phyloP scores from a whole-genome alignment of 1,284 basidiomycete genomes.

The Grifola frondosa region DNA sequence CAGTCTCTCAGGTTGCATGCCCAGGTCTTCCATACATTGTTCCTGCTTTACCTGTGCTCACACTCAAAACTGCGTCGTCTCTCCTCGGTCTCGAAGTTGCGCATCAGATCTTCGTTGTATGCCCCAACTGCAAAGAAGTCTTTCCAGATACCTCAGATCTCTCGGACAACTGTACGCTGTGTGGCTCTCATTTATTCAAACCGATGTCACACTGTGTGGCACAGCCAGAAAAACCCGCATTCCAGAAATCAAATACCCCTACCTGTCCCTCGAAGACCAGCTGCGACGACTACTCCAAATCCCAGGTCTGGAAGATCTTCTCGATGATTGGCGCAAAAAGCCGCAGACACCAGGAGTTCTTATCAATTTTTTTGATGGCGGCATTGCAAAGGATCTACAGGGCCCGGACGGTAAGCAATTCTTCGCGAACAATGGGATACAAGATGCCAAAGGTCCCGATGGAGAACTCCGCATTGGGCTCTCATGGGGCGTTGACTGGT shows the following conservation, averaged over 20 bases:
- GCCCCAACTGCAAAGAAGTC: slow-evolving; percentile 10
- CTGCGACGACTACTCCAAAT: slow-evolving; percentile 14
- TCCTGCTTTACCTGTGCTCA: slow-evolving; percentile 1
- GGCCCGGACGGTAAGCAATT: slow-evolving; percentile 20
- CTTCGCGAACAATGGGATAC: slow-evolving; percentile 13
- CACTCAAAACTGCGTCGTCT: slow-evolving; percentile 5
- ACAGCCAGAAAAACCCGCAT: slow-evolving; percentile 1
- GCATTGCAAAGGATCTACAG: slow-evolving; percentile 14
- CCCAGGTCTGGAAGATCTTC: slow-evolving; percentile 20
- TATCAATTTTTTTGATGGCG: slow-evolving; percentile 26
- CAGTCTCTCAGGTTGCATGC: background rate
- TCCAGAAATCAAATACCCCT: slow-evolving; percentile 14
- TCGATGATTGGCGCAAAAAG: slow-evolving; percentile 19
- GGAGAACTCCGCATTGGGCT: slow-evolving; percentile 27
- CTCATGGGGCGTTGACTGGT: slow-evolving; percentile 28
- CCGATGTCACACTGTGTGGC: too few relatives aligned
- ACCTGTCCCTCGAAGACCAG: slow-evolving; percentile 11
- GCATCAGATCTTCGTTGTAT: slow-evolving; percentile 8
- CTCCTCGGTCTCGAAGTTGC: slow-evolving; percentile 8
- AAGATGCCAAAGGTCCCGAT: slow-evolving; percentile 1
- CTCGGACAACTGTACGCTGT: too few relatives aligned
- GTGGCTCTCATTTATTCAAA: too few relatives aligned
- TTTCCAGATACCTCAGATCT: slow-evolving; percentile 10
- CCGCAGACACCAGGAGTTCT: slow-evolving; percentile 13
- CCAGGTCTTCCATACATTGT: too few relatives aligned